Base-by-base conservation (phyloP, 805 yeast genomes). In the Komagataella kurtzmanii region DNA sequence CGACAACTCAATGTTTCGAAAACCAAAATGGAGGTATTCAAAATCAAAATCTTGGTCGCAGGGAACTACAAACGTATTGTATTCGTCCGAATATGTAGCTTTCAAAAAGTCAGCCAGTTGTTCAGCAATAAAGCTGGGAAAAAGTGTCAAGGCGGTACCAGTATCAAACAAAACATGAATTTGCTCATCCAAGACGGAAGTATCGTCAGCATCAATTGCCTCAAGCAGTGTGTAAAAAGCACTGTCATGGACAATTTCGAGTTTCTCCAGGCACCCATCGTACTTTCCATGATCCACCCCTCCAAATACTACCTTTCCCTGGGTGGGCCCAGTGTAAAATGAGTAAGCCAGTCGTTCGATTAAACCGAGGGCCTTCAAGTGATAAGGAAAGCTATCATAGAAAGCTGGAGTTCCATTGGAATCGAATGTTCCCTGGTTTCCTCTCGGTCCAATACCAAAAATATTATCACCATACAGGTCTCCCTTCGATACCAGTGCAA, bases 281-380 rank as follows among this genome's bases (percentile, higher is more conserved):
- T 75, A 79, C 61, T 80, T 81, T 14, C 76, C 73, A 53, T 71
- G 72, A 60, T 83, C 88, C 17, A 79, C 73, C 47, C 81, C 89
- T 50, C 89, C 89, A 64, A 83, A 83, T 47, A 83, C 59, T 7
- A 83, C 65, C 12, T 67, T 61, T 17, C 86, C 87, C 1, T 65
- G 40, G 10, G 40, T 30, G 10, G 40, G 40, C 14, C 40, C 40
- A 30, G 14, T 30, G 14, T 30, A 30, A 8, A 30, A 30, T 8
- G 40, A 30, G 14, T 30, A 30, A 30, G 14, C 40, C 12, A 30
- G n/a, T 14, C 40, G 40, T 30, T 30, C 5, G 4, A 30, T 14
- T 30, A 30, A 14, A 30, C 40, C 40, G 4, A 30, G n/a, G 4
- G 40, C 14, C 14, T 30, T 30, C 40, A 30, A 30, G n/a, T 30